Percentiles rank a stretch among this genome's conserved stretches.
phyloP scores from a whole-genome alignment of 2,329 filamentous ascomycete genomes.

The Plenodomus lindquistii region DNA sequence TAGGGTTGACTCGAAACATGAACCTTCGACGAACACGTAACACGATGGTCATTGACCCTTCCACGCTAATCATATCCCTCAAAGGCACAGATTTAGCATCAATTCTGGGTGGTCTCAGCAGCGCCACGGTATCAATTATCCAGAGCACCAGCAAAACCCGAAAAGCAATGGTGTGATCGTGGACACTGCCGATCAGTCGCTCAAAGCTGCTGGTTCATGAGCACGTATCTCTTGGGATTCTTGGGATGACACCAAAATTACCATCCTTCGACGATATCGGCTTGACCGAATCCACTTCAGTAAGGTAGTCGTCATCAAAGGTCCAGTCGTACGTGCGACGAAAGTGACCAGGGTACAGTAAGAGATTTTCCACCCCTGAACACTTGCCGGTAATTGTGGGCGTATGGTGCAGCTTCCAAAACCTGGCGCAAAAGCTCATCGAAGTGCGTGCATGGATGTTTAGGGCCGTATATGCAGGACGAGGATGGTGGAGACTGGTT shows the following conservation, averaged over 20 bases:
- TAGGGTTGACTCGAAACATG: background rate
- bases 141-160: slow-evolving; percentile 7
- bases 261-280: slow-evolving; percentile 4
- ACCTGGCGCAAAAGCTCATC: slow-evolving; percentile 13
- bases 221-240: slow-evolving; percentile 11
- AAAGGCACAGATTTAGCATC: slow-evolving; percentile 19
- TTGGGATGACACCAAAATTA: slow-evolving; percentile 8
- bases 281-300: slow-evolving; percentile 2
- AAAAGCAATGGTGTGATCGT: slow-evolving; percentile 3
- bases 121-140: slow-evolving; percentile 20
- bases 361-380: slow-evolving; percentile 4
- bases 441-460: slow-evolving; percentile 17
- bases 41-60: background rate
- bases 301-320: slow-evolving; percentile 12
- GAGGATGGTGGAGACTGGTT: slow-evolving; percentile 1
- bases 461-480: background rate
- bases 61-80: slow-evolving; percentile 20
- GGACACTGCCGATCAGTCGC: slow-evolving; percentile 1
- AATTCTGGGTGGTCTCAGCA: slow-evolving; percentile 21
- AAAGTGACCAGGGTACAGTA: slow-evolving; percentile 11
- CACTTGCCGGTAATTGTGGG: slow-evolving; percentile 9
- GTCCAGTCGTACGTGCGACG: slow-evolving; percentile 9
- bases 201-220: slow-evolving; percentile 4
- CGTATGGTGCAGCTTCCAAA: slow-evolving; percentile 11
- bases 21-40: background rate